A percentile compares a stretch with the other conserved stretches of the same genome.
Evolutionary conservation across 345 rosid species (phyloP).

Genomic region (Pistacia atlantica): DNA sequence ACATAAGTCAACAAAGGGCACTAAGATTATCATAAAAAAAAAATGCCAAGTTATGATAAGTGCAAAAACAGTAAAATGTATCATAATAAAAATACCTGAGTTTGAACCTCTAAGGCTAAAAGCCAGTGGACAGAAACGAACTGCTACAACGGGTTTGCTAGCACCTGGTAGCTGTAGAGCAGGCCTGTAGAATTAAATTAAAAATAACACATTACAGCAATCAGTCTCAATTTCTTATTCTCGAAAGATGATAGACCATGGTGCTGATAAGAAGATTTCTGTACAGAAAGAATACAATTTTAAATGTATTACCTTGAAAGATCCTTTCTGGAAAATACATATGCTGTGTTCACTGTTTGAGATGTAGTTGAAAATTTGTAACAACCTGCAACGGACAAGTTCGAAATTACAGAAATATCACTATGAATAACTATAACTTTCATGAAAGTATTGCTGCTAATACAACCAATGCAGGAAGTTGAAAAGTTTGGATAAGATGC

Average conservation of each 20-base stretch:
- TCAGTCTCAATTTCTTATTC: neutral
- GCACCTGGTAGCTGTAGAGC: constrained; percentile 88
- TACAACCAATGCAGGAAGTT: neutral
- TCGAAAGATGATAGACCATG: neutral
- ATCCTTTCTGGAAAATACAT: constrained; percentile 83
- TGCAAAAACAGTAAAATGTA: neutral
- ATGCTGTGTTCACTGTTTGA: constrained; percentile 72
- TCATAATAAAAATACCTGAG: constrained; percentile 48
- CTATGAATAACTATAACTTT: neutral
- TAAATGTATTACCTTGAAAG: constrained; percentile 66
- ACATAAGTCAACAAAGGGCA: constrained; percentile 31
- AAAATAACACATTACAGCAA: neutral
- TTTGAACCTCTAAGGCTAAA: constrained; percentile 60
- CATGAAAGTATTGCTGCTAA: constrained; percentile 9
- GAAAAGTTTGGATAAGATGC: neutral
- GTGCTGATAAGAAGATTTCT: constrained; percentile 5
- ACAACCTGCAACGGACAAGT: constrained; percentile 57
- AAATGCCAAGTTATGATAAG: neutral
- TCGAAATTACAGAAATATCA: neutral
- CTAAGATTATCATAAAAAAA: constrained; percentile 11
- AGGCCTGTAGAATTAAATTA: constrained; percentile 53
- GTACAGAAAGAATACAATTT: neutral
- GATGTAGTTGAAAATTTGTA: constrained; percentile 63
- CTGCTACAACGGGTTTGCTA: constrained; percentile 86
- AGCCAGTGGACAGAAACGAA: constrained; percentile 81